Percentiles rank a stretch among this genome's conserved stretches.
Evolutionary conservation across 805 yeast species (phyloP).

Genomic region (Metschnikowia orientalis): DNA sequence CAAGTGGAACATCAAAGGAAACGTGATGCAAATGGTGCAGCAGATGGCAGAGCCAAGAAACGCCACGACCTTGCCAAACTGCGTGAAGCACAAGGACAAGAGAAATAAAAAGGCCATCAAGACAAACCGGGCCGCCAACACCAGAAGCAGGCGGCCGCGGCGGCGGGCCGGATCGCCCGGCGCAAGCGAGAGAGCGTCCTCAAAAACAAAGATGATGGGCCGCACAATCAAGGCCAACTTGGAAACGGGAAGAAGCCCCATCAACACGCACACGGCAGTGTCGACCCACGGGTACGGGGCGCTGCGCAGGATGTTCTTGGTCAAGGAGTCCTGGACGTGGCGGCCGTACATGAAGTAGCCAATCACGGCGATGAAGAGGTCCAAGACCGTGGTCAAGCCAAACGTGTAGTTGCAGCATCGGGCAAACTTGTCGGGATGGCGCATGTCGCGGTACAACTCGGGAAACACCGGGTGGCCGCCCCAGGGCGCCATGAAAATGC

Average conservation of each 20-base stretch:
- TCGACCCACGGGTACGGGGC: conserved; percentile 64
- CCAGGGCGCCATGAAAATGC: conserved; percentile 71
- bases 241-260: conserved; percentile 39
- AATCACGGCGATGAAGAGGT: conserved; percentile 54
- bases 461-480: conserved; percentile 86
- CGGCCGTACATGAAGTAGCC: conserved; percentile 83
- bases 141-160: conserved; percentile 1
- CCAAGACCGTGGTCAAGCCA: conserved; percentile 53
- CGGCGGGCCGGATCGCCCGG: conserved; percentile 7
- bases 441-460: conserved; percentile 69
- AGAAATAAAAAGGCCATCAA: conserved; percentile 20
- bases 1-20: conserved; percentile 36
- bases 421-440: conserved; percentile 60
- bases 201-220: conserved; percentile 39
- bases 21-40: conserved; percentile 36
- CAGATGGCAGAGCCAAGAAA: conserved; percentile 41
- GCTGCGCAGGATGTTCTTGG: conserved; percentile 66
- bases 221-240: conserved; percentile 37
- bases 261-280: conserved; percentile 26
- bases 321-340: conserved; percentile 63
- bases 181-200: conserved; percentile 20
- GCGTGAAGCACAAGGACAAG: conserved; percentile 29
- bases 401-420: conserved; percentile 53
- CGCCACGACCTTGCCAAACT: conserved; percentile 39
- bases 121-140: conserved; percentile 19